Percentiles rank a stretch among this genome's conserved stretches.
These are phyloP conservation scores for Eucalyptus leucophloia DNA, from an alignment of 345 rosid species.

Conservation along the genomic window DNA sequence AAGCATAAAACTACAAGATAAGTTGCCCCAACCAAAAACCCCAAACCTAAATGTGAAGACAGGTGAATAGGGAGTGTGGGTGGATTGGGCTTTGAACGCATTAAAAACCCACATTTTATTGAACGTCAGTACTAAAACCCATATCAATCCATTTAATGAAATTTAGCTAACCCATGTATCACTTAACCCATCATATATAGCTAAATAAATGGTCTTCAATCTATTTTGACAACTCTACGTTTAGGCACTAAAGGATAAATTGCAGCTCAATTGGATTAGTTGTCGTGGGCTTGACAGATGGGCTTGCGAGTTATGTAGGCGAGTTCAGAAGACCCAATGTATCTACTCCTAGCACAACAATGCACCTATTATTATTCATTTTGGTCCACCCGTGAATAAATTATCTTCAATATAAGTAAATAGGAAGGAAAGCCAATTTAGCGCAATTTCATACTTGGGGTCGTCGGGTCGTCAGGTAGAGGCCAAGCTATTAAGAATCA, in stretches of 20 bases:
- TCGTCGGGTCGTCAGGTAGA: too few species aligned
- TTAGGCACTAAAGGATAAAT: neutral
- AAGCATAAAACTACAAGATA: neutral
- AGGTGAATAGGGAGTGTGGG: neutral
- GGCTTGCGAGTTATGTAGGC: neutral
- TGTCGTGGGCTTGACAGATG: neutral
- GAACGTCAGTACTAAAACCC: neutral
- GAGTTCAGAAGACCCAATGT: neutral
- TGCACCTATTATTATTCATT: neutral
- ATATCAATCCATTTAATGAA: neutral
- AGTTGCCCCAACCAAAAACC: neutral
- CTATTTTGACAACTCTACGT: neutral
- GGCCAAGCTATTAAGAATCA: neutral
- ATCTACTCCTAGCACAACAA: neutral
- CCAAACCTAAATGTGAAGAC: neutral
- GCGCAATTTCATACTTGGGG: neutral
- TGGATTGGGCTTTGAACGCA: neutral
- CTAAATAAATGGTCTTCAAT: neutral
- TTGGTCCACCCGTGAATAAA: neutral
- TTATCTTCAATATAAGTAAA: neutral
- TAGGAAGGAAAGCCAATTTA: neutral
- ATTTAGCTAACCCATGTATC: neutral
- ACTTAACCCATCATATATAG: neutral
- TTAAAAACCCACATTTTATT: neutral
- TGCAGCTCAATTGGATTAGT: neutral